A percentile compares a stretch with the other conserved stretches of the same genome.
Evolutionary conservation across 192 early-diverging fungal species (phyloP).

Genomic region (Bifiguratus adelaidae): DNA sequence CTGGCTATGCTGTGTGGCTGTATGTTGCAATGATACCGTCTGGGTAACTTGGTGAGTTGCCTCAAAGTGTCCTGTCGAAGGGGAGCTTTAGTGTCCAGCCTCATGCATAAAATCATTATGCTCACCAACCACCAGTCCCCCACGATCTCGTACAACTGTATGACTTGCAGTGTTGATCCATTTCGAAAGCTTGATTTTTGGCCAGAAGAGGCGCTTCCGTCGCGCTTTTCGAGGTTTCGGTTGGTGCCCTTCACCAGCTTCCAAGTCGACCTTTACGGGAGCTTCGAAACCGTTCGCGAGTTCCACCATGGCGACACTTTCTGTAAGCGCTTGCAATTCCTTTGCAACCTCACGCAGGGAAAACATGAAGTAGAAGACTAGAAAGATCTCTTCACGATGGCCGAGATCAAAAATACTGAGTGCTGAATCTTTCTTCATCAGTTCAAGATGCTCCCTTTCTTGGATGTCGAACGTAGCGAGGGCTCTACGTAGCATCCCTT

Average conservation of each 20-base stretch:
- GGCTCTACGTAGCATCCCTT: conserved; percentile 1
- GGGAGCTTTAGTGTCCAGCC: too few relatives aligned
- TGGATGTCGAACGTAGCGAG: conserved; percentile 10
- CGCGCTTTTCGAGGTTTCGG: conserved; percentile 6
- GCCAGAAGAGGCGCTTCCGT: conserved; percentile 13
- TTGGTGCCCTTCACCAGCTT: background rate
- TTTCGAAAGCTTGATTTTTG: conserved; percentile 9
- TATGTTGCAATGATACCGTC: too few relatives aligned
- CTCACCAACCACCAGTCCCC: too few relatives aligned
- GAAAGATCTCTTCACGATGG: conserved; percentile 31
- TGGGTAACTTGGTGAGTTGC: too few relatives aligned
- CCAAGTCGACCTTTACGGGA: conserved; percentile 2
- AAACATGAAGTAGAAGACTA: conserved; percentile 42
- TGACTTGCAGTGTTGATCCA: conserved; percentile 16
- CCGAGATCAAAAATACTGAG: conserved; percentile 7
- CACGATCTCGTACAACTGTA: background rate
- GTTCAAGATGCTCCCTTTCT: conserved; percentile 11
- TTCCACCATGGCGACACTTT: background rate
- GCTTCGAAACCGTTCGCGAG: background rate
- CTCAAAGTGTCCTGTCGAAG: too few relatives aligned
- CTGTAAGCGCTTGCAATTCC: conserved; percentile 15
- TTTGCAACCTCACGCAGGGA: conserved; percentile 34
- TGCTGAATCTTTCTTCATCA: background rate
- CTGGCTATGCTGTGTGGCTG: too few relatives aligned
- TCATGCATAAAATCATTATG: too few relatives aligned